Evolutionary conservation across 768 basidiomycete genomes (phyloP).

Genomic region (Lanmaoa rubissima): DNA sequence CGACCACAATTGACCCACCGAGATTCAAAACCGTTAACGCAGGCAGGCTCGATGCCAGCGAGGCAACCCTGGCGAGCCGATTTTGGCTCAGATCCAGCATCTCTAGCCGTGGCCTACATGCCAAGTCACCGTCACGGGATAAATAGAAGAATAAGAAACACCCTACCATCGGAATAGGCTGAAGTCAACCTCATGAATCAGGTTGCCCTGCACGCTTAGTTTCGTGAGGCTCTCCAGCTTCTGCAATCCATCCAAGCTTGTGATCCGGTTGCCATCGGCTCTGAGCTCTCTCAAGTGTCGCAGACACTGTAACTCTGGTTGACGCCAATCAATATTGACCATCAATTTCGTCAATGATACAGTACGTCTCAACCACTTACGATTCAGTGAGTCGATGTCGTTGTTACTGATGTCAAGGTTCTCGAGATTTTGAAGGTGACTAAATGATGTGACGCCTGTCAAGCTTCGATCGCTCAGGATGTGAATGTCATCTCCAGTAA

Average conservation of each 20-base stretch:
- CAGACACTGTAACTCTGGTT: constrained; percentile 77
- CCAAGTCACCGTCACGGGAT: constrained; percentile 12
- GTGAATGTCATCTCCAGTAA: constrained; percentile 10
- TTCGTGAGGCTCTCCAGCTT: constrained; percentile 79
- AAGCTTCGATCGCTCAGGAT: constrained; percentile 49
- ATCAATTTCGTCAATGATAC: not conserved
- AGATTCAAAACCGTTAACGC: constrained; percentile 74
- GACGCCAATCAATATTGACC: constrained; percentile 8
- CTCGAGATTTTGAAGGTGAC: constrained; percentile 83
- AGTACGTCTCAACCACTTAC: constrained; percentile 47
- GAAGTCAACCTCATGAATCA: constrained; percentile 61
- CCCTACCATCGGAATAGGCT: constrained; percentile 61
- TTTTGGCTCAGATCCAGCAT: constrained; percentile 83
- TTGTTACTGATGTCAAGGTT: constrained; percentile 90
- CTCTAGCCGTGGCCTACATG: constrained; percentile 60
- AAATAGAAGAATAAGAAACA: constrained; percentile 4
- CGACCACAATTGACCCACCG: constrained; percentile 53
- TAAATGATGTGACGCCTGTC: constrained; percentile 83
- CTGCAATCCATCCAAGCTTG: constrained; percentile 70
- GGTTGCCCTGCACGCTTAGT: constrained; percentile 78
- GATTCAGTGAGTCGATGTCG: constrained; percentile 80
- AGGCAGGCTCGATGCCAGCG: constrained; percentile 55
- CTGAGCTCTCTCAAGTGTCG: constrained; percentile 84
- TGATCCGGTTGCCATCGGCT: constrained; percentile 84
- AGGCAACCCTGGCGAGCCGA: constrained; percentile 53